A percentile compares a stretch with the other conserved stretches of the same genome.
These are phyloP conservation scores for Aspergillus clavatus DNA, from an alignment of 2,329 filamentous ascomycete genomes.

Conservation along the genomic window DNA sequence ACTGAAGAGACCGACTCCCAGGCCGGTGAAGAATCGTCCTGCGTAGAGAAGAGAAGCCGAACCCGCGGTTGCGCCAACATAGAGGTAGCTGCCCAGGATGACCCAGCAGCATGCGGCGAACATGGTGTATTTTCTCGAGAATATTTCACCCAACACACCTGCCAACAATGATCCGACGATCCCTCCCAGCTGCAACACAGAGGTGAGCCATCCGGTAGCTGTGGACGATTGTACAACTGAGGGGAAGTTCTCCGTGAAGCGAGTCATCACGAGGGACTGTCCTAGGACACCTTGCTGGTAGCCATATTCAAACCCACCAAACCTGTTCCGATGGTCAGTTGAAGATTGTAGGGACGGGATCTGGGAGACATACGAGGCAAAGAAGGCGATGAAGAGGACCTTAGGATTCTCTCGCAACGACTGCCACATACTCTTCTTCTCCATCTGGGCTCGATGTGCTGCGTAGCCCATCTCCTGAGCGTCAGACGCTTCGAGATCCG, in stretches of 20 bases:
- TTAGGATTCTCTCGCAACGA: conserved; percentile 39
- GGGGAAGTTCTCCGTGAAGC: conserved; percentile 45
- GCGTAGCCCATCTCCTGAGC: conserved; percentile 9
- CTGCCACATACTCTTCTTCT: conserved; percentile 25
- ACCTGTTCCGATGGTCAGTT: conserved; percentile 11
- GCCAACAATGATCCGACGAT: conserved; percentile 40
- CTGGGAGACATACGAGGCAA: conserved; percentile 34
- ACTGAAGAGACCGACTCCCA: conserved; percentile 31
- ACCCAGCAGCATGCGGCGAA: conserved; percentile 48
- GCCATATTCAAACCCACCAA: conserved; percentile 48
- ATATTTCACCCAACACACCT: conserved; percentile 47
- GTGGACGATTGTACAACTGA: conserved; percentile 40
- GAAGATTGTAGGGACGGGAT: too few species aligned
- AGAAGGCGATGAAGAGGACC: conserved; percentile 50
- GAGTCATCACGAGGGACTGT: conserved; percentile 48
- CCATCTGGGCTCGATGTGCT: conserved; percentile 10
- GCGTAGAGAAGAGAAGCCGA: conserved; percentile 23
- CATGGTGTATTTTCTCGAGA: conserved; percentile 50
- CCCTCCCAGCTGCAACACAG: conserved; percentile 50
- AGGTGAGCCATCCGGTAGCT: conserved; percentile 44
- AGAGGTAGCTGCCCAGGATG: conserved; percentile 40
- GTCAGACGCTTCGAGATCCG: background rate
- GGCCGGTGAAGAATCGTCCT: conserved; percentile 28
- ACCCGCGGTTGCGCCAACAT: conserved; percentile 22
- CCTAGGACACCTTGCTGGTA: conserved; percentile 44